phyloP scores from a whole-genome alignment of 257 asterid species.

The Solanum lycopersicoides region DNA sequence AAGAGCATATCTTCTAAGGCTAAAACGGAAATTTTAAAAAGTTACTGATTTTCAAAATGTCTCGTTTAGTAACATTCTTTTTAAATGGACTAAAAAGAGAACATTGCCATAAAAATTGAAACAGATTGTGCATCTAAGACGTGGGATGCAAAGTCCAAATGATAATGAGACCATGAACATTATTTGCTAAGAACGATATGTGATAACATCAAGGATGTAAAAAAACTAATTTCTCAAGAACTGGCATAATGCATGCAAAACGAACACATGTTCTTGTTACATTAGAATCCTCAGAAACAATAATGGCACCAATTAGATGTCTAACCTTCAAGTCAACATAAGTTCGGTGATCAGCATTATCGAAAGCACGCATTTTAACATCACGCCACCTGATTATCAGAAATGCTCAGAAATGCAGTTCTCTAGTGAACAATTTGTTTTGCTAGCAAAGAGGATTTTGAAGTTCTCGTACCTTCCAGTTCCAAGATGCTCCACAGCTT shows the following conservation, averaged over 20 bases:
- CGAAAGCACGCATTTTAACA: slow-evolving; percentile 84
- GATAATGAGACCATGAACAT: neutral
- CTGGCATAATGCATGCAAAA: neutral
- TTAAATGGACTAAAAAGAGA: neutral
- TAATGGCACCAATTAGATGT: neutral
- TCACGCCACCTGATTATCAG: slow-evolving; percentile 85
- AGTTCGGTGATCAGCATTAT: slow-evolving; percentile 85
- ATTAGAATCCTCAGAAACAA: neutral
- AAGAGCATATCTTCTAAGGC: neutral
- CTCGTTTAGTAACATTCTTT: neutral
- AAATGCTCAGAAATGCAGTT: neutral
- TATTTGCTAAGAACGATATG: neutral
- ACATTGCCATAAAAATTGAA: neutral
- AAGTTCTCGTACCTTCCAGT: slow-evolving; percentile 60
- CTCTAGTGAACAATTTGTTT: neutral
- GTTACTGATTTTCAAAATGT: neutral
- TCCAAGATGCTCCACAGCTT: slow-evolving; percentile 88
- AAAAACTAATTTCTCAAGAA: neutral
- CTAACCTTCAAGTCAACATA: slow-evolving; percentile 89
- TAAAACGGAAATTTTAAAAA: neutral
- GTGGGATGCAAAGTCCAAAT: neutral
- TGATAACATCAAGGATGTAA: neutral
- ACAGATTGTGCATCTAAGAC: neutral
- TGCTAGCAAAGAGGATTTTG: neutral
- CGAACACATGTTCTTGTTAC: neutral